Percentiles rank a stretch among this genome's conserved stretches.
phyloP scores from a whole-genome alignment of 169 alveolate species.

The Plasmodium gonderi region DNA sequence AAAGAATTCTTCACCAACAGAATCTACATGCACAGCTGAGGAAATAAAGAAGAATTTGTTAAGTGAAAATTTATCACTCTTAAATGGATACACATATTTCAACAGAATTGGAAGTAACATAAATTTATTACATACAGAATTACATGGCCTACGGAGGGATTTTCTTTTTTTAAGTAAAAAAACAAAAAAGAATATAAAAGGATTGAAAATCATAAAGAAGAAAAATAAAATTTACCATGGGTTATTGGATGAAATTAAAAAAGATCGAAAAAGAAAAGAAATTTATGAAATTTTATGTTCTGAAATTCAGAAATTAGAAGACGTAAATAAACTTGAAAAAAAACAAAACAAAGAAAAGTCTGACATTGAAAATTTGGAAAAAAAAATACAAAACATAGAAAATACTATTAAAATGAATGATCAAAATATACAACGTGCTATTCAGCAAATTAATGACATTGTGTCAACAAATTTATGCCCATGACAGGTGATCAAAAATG shows the following conservation, averaged over 20 bases:
- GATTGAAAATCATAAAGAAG: conserved; percentile 14
- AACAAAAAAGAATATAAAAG: conserved; percentile 35
- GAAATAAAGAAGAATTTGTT: background rate
- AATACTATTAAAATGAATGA: conserved; percentile 10
- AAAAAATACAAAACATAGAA: conserved; percentile 59
- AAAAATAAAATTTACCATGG: conserved; percentile 54
- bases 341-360: conserved; percentile 44
- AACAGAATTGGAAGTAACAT: conserved; percentile 36
- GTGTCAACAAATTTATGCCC: conserved; percentile 10
- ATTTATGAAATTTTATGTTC: conserved; percentile 29
- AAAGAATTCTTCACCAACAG: background rate
- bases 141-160: conserved; percentile 25
- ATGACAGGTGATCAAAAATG: background rate
- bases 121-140: conserved; percentile 53
- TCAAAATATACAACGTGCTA: conserved; percentile 27
- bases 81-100: conserved; percentile 55
- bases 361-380: conserved; percentile 9
- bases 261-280: conserved; percentile 52
- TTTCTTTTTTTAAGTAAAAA: conserved; percentile 36
- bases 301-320: conserved; percentile 53
- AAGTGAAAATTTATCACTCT: conserved; percentile 36
- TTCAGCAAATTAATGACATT: conserved; percentile 33
- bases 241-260: conserved; percentile 29
- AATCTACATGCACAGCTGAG: background rate
- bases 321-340: conserved; percentile 31